Evolutionary conservation across 352 stramenopile genomes (phyloP).

Genomic region (Pythium chondricola): DNA sequence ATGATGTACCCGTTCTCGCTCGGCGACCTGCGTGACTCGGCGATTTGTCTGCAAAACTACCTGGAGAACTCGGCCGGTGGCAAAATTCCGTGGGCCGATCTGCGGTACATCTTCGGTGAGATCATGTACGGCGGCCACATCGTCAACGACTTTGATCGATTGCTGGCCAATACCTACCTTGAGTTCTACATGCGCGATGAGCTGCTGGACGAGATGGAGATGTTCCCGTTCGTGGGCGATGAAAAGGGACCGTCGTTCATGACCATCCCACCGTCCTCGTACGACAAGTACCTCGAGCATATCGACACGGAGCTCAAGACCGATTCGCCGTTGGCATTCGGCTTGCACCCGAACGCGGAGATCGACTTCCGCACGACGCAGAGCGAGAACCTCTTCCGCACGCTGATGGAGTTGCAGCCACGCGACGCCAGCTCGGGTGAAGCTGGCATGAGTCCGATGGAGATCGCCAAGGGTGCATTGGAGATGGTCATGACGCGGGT

Average conservation of each 20-base stretch:
- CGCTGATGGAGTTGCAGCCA: slow-evolving; percentile 94
- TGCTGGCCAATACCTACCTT: slow-evolving; percentile 81
- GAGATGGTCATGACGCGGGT: slow-evolving; percentile 94
- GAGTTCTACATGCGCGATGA: slow-evolving; percentile 88
- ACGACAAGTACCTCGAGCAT: slow-evolving; percentile 97
- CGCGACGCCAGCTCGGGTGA: slow-evolving; percentile 83
- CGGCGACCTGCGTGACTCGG: slow-evolving; percentile 81
- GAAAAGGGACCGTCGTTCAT: slow-evolving; percentile 93
- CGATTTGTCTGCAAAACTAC: slow-evolving; percentile 87
- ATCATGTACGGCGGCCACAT: slow-evolving; percentile 90
- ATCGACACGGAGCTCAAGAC: slow-evolving; percentile 95
- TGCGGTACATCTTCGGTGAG: slow-evolving; percentile 86
- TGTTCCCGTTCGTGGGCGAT: slow-evolving; percentile 97
- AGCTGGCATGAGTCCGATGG: slow-evolving; percentile 86
- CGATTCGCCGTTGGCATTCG: slow-evolving; percentile 97
- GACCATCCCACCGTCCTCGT: slow-evolving; percentile 90
- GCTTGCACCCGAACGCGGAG: slow-evolving; percentile 96
- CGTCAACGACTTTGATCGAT: slow-evolving; percentile 75
- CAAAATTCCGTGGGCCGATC: slow-evolving; percentile 86
- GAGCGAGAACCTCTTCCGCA: slow-evolving; percentile 94
- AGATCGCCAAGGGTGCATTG: slow-evolving; percentile 87
- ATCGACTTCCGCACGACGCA: slow-evolving; percentile 98
- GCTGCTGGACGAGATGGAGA: slow-evolving; percentile 96
- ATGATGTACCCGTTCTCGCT: slow-evolving; percentile 87
- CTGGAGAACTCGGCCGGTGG: slow-evolving; percentile 84